Evolutionary conservation across 1,139 yeast genomes (phyloP).

Genomic region (Komagataea norvegica): DNA sequence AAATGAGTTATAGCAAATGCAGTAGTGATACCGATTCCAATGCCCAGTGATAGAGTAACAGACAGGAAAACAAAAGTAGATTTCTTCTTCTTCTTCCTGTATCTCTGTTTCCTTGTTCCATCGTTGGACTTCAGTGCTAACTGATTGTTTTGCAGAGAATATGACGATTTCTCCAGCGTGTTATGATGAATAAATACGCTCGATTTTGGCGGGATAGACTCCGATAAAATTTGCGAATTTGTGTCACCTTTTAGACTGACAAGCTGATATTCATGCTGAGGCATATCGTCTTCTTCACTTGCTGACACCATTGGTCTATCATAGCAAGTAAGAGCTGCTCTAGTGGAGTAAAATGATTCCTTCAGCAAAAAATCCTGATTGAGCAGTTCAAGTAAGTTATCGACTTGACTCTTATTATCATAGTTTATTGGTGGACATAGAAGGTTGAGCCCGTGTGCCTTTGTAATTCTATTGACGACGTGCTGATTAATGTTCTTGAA

Average conservation of each 20-base stretch:
- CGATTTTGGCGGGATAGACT: constrained; percentile 1
- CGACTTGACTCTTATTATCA: constrained; percentile 17
- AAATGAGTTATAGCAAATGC: constrained; percentile 15
- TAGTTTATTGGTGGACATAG: constrained; percentile 24
- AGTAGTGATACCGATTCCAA: constrained; percentile 24
- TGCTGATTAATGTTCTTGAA: constrained; percentile 20
- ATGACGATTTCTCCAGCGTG: neutral
- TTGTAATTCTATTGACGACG: constrained; percentile 19
- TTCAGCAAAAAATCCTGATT: constrained; percentile 17
- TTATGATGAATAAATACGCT: constrained; percentile 4
- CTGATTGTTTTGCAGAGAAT: neutral
- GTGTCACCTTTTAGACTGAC: constrained; percentile 3
- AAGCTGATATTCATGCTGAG: constrained; percentile 6
- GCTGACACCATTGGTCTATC: neutral
- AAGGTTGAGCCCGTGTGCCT: constrained; percentile 15
- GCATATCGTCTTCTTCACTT: neutral
- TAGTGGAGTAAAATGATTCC: constrained; percentile 4
- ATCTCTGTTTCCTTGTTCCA: constrained; percentile 11
- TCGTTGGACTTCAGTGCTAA: neutral
- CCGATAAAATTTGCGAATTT: constrained; percentile 4
- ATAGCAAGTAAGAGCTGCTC: too few relatives aligned
- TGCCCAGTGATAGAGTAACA: constrained; percentile 17
- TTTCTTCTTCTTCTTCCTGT: constrained; percentile 9
- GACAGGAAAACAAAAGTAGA: constrained; percentile 8
- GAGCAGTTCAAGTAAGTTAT: constrained; percentile 18